Percentiles rank a stretch among this genome's conserved stretches.
Evolutionary conservation across 352 stramenopile genomes (phyloP).

Genomic region (Pythium monospermum): DNA sequence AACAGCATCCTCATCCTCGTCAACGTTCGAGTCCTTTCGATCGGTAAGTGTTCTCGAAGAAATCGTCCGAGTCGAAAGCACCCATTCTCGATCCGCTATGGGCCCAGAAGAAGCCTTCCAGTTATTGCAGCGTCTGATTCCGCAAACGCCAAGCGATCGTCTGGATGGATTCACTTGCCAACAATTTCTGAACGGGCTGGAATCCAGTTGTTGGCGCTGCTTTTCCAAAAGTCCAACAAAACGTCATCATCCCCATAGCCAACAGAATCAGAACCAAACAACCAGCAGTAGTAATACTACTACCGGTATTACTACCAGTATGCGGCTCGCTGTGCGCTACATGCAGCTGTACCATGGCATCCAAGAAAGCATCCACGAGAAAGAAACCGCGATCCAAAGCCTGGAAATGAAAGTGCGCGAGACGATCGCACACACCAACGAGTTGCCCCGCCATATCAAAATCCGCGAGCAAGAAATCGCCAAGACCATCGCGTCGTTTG

Average conservation of each 20-base stretch:
- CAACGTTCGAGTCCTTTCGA: conserved; percentile 17
- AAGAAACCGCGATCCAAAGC: conserved; percentile 7
- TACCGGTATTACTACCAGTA: not conserved
- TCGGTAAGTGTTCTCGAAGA: conserved; percentile 19
- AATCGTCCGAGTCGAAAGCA: conserved; percentile 19
- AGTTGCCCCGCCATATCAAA: conserved; percentile 17
- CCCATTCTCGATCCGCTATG: conserved; percentile 7
- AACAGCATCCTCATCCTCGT: not conserved
- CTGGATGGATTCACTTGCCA: conserved; percentile 10
- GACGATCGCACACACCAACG: conserved; percentile 9
- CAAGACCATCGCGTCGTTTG: conserved; percentile 24
- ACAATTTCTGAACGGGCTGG: conserved; percentile 17
- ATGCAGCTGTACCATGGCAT: conserved; percentile 20
- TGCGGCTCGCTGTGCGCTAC: conserved; percentile 12
- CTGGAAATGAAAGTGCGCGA: conserved; percentile 14
- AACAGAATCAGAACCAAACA: not conserved
- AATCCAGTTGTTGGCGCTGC: conserved; percentile 11
- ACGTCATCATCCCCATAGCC: not conserved
- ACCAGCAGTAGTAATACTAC: no score
- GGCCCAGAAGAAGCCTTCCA: conserved; percentile 19
- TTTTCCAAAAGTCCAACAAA: conserved; percentile 1
- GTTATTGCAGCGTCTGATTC: conserved; percentile 10
- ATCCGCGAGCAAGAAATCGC: conserved; percentile 18
- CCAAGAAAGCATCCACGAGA: conserved; percentile 18
- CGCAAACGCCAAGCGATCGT: conserved; percentile 1